Evolutionary conservation across 139 green algal species (phyloP).

Genomic region (Haematococcus sp.): DNA sequence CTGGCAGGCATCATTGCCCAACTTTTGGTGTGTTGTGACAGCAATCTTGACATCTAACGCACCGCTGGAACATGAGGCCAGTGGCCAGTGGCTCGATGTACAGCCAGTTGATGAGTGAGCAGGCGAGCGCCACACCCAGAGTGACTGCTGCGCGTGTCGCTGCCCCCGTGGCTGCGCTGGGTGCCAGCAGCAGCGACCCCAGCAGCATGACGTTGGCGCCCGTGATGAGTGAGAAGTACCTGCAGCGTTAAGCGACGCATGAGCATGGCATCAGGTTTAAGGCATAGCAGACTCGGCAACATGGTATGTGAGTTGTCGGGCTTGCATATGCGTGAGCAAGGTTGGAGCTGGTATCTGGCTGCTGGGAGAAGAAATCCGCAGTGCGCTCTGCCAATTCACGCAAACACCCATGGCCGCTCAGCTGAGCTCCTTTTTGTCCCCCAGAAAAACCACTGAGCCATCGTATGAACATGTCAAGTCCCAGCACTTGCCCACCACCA

Average conservation of each 20-base stretch:
- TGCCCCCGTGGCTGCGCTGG: neutral
- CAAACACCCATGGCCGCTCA: too few species aligned
- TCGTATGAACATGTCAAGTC: too few species aligned
- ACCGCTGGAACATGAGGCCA: slow-evolving; percentile 65
- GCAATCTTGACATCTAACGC: slow-evolving; percentile 1
- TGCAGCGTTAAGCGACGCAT: neutral
- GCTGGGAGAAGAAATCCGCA: too few species aligned
- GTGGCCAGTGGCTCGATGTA: slow-evolving; percentile 60
- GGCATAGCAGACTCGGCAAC: neutral
- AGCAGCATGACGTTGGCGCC: slow-evolving; percentile 26
- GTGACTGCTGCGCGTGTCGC: slow-evolving; percentile 5
- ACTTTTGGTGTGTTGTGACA: neutral
- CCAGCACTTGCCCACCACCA: too few species aligned
- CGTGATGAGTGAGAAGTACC: slow-evolving; percentile 36
- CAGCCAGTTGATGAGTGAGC: slow-evolving; percentile 53
- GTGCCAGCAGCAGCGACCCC: slow-evolving; percentile 12
- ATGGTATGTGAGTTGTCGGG: neutral
- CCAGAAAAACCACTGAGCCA: too few species aligned
- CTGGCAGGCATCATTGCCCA: too few species aligned
- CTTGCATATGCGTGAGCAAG: neutral
- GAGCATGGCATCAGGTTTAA: neutral
- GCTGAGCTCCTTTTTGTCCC: too few species aligned
- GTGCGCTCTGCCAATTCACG: too few species aligned
- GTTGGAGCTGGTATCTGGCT: too few species aligned
- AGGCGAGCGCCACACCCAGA: slow-evolving; percentile 36